A percentile compares a stretch with the other conserved stretches of the same genome.
These are phyloP conservation scores for Phytophthora fragariae DNA, from an alignment of 352 stramenopile genomes.

Conservation along the genomic window DNA sequence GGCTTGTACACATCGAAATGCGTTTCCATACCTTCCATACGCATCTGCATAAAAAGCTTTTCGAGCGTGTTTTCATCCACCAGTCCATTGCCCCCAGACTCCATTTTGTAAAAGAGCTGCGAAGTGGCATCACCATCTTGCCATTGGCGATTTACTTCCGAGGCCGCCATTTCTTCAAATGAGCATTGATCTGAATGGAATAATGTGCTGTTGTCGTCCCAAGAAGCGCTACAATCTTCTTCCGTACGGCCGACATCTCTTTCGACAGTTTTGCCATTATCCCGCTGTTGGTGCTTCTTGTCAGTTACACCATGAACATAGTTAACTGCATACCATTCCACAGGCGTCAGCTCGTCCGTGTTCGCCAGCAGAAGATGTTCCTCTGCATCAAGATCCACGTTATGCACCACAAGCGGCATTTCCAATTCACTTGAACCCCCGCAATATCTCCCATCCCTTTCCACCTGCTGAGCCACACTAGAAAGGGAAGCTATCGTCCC, in stretches of 20 bases:
- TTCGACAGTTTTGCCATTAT: slow-evolving; percentile 27
- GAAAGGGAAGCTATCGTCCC: slow-evolving; percentile 40
- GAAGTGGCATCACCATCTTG: slow-evolving; percentile 53
- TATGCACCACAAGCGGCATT: slow-evolving; percentile 58
- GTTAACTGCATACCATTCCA: slow-evolving; percentile 89
- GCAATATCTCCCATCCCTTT: slow-evolving; percentile 60
- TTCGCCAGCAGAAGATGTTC: slow-evolving; percentile 86
- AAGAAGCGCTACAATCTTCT: slow-evolving; percentile 24
- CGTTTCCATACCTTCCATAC: slow-evolving; percentile 63
- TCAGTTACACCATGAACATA: slow-evolving; percentile 73
- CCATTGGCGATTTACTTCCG: slow-evolving; percentile 48
- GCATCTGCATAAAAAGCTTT: slow-evolving; percentile 56
- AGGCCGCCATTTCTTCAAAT: slow-evolving; percentile 52
- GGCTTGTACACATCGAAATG: slow-evolving; percentile 66
- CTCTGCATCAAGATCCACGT: slow-evolving; percentile 77
- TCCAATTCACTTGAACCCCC: slow-evolving; percentile 52
- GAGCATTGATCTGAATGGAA: slow-evolving; percentile 42
- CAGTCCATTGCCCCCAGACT: neutral
- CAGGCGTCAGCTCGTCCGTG: slow-evolving; percentile 81
- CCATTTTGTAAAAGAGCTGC: slow-evolving; percentile 51
- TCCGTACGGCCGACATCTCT: slow-evolving; percentile 16
- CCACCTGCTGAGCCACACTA: slow-evolving; percentile 45
- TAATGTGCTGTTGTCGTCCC: slow-evolving; percentile 24
- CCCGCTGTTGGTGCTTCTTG: slow-evolving; percentile 48
- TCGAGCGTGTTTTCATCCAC: slow-evolving; percentile 44